Base-by-base conservation (phyloP, 306 rosid species). In the Sophora flavescens region DNA sequence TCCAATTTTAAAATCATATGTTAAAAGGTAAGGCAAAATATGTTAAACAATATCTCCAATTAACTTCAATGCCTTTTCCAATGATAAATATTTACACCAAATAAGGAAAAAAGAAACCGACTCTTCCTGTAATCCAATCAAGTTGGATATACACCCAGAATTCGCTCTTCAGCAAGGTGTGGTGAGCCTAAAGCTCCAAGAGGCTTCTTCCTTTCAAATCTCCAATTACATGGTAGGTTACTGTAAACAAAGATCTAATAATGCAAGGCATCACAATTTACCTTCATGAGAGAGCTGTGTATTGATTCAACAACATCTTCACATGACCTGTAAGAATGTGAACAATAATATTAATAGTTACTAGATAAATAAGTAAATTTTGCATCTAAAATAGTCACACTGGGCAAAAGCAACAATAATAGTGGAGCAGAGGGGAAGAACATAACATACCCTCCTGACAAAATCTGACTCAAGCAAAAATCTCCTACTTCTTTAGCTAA, bases 261-360 rank as follows among this genome's bases (percentile, higher is more conserved):
- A 71, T 67, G 48, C 57, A 81, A 74, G 62, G 74, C 78, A 72
- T 54, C 69, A 74, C 12, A 36, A 56, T 52, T 66, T 88, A 95
- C 99, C 96, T 90, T 89, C 87, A 74, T 78, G 70, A 95, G 91
- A 75, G 92, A 90, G 80, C 81, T 86, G 74, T 95, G 99, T 81
- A 95, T 95, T 71, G 97, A 89, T 84, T 92, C 99, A 74, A 90
- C 84, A 3, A 95, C 99, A 77, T 95, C 99, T 78, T 95, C 97
- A 17, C 97, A 95, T 45, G 97, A 90, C 84, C 97, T 95, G 87
- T 61, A 58, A 70, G 60, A 78, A 75, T 35, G 63, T 54, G 74
- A 80, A 30, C 63, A 70, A 54, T 12, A 63, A 66, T 47, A 41
- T 4, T 11, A 69, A 54, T 6, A 73, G 54, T 3, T n/a, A 68